Percentiles rank a stretch among this genome's conserved stretches.
phyloP scores from a whole-genome alignment of 352 stramenopile species.

The Phytophthora sansomeana region DNA sequence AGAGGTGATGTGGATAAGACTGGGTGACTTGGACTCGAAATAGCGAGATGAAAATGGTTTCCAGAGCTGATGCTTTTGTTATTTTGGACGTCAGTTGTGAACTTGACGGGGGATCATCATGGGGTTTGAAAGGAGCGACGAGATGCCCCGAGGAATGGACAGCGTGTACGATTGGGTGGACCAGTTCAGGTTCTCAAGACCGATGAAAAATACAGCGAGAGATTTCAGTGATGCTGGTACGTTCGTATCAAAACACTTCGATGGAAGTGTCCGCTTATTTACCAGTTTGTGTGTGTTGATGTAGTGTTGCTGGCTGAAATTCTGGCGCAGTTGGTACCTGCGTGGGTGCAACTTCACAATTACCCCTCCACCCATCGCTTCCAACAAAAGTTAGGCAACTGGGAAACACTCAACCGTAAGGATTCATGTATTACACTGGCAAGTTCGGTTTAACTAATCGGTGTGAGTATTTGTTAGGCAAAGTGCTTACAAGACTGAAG shows the following conservation, averaged over 20 bases:
- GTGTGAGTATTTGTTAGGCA: slow-evolving; percentile 32
- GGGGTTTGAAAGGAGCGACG: slow-evolving; percentile 27
- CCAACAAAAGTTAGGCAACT: slow-evolving; percentile 65
- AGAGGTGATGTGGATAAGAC: neutral
- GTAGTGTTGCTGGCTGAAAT: slow-evolving; percentile 58
- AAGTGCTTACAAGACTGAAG: slow-evolving; percentile 55
- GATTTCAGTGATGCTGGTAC: slow-evolving; percentile 63
- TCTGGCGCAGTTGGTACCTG: slow-evolving; percentile 53
- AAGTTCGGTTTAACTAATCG: neutral
- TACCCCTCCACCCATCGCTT: slow-evolving; percentile 49
- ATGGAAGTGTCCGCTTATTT: neutral
- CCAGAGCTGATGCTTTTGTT: neutral
- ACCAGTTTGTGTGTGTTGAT: neutral
- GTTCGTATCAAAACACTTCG: neutral
- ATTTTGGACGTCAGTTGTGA: slow-evolving; percentile 1
- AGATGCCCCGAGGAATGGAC: slow-evolving; percentile 35
- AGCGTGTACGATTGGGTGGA: slow-evolving; percentile 50
- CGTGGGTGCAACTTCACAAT: slow-evolving; percentile 60
- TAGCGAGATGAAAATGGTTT: slow-evolving; percentile 16
- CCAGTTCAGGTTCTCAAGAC: slow-evolving; percentile 56
- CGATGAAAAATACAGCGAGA: slow-evolving; percentile 41
- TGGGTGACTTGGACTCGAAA: slow-evolving; percentile 9
- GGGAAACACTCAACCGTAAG: slow-evolving; percentile 65
- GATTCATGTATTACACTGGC: neutral
- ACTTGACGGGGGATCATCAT: slow-evolving; percentile 13